phyloP scores from a whole-genome alignment of 345 rosid species.

The Linum tenue region DNA sequence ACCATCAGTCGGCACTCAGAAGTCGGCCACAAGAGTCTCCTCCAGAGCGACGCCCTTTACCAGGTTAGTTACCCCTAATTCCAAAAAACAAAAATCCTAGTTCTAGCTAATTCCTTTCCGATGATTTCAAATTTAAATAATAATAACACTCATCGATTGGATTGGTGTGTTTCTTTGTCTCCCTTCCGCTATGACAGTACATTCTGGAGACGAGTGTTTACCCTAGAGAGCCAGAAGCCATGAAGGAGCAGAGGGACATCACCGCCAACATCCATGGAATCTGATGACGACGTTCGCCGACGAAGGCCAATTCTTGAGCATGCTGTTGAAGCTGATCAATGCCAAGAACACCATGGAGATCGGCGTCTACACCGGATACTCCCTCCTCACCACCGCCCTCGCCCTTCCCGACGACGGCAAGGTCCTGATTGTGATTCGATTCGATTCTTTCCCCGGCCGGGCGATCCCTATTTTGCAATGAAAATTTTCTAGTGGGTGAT shows the following conservation, averaged over 20 bases:
- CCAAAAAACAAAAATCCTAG: background rate
- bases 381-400: constrained; percentile 93
- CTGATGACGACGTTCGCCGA: constrained; percentile 97
- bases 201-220: constrained; percentile 96
- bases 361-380: constrained; percentile 97
- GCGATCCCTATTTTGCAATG: too few species aligned
- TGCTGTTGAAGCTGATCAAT: constrained; percentile 86
- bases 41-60: constrained; percentile 87
- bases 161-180: background rate
- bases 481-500: too few species aligned
- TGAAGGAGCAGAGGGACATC: constrained; percentile 90
- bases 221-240: constrained; percentile 87
- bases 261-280: constrained; percentile 99
- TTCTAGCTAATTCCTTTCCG: background rate
- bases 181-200: constrained; percentile 33
- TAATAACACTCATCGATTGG: background rate
- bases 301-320: constrained; percentile 90
- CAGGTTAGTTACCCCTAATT: constrained; percentile 37
- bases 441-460: too few species aligned
- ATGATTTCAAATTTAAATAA: background rate
- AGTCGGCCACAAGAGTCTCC: constrained; percentile 92
- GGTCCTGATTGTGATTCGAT: too few species aligned
- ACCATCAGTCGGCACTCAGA: constrained; percentile 58
- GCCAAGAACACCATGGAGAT: constrained; percentile 99
- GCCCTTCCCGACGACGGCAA: constrained; percentile 91